Evolutionary conservation across 192 early-diverging fungal species (phyloP).

Genomic region (Gryganskiella cystojenkinii): DNA sequence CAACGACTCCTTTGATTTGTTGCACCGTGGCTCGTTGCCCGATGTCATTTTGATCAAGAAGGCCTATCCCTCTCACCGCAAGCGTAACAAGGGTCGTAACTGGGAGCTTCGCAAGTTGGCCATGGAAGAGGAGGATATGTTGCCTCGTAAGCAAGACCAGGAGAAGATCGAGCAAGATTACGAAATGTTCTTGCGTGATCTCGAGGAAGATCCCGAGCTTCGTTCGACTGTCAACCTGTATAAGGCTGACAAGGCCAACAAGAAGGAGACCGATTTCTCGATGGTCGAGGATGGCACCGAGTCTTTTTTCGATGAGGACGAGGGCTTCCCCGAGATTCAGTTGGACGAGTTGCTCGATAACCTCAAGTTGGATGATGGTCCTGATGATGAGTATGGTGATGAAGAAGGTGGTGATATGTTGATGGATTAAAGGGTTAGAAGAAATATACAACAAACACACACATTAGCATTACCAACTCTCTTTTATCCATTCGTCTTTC

Average conservation of each 20-base stretch:
- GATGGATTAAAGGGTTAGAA: conserved; percentile 33
- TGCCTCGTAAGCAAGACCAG: conserved; percentile 80
- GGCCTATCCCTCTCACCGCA: conserved; percentile 87
- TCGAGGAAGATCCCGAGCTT: conserved; percentile 98
- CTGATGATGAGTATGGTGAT: conserved; percentile 25
- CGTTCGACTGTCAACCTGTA: conserved; percentile 95
- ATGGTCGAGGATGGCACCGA: conserved; percentile 62
- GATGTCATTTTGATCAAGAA: conserved; percentile 96
- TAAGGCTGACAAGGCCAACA: conserved; percentile 64
- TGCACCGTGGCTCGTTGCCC: conserved; percentile 74
- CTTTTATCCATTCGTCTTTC: conserved; percentile 13
- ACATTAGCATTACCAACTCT: too few species aligned
- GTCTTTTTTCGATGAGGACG: conserved; percentile 80
- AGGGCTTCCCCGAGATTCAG: conserved; percentile 93
- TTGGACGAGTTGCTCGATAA: conserved; percentile 96
- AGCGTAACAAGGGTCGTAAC: conserved; percentile 84
- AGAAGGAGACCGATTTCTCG: conserved; percentile 45
- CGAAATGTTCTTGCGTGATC: conserved; percentile 96
- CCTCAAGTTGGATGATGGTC: conserved; percentile 77
- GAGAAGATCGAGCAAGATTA: conserved; percentile 87
- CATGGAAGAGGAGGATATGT: conserved; percentile 92
- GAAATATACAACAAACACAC: not conserved
- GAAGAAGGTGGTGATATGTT: conserved; percentile 47
- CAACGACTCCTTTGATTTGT: conserved; percentile 81
- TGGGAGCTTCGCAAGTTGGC: conserved; percentile 92